A percentile compares a stretch with the other conserved stretches of the same genome.
phyloP scores from a whole-genome alignment of 2,329 filamentous ascomycete species.

The Meredithiella fracta region DNA sequence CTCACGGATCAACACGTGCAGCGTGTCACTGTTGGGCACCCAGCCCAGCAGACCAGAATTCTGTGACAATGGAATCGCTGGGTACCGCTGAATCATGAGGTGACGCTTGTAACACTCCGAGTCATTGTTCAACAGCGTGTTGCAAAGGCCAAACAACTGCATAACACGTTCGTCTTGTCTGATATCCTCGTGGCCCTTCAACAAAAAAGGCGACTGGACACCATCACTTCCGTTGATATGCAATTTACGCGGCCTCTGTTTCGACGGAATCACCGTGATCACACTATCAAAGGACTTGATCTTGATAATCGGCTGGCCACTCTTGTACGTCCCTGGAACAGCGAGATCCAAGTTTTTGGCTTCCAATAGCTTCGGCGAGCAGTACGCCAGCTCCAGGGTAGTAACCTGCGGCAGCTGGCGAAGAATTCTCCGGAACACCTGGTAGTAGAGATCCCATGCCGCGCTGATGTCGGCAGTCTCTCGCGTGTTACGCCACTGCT shows the following conservation, averaged over 20 bases:
- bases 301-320: conserved; percentile 57
- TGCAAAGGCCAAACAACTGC: conserved; percentile 96
- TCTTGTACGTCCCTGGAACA: conserved; percentile 88
- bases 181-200: conserved; percentile 99
- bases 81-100: conserved; percentile 87
- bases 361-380: conserved; percentile 80
- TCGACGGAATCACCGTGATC: conserved; percentile 85
- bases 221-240: conserved; percentile 82
- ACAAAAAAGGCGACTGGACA: conserved; percentile 65
- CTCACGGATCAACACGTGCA: conserved; percentile 91
- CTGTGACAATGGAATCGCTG: conserved; percentile 91
- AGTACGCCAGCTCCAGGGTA: conserved; percentile 85
- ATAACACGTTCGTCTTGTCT: conserved; percentile 97
- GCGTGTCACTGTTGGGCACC: conserved; percentile 93
- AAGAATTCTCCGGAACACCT: conserved; percentile 90
- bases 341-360: conserved; percentile 78
- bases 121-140: conserved; percentile 84
- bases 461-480: conserved; percentile 93
- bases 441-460: conserved; percentile 98
- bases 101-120: conserved; percentile 95
- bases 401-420: conserved; percentile 86
- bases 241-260: conserved; percentile 85
- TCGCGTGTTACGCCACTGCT: conserved; percentile 72
- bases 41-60: conserved; percentile 90
- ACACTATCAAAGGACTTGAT: conserved; percentile 85